These are phyloP conservation scores for Erysimum cheiri DNA, from an alignment of 441 rosid genomes.

Conservation along the genomic window DNA sequence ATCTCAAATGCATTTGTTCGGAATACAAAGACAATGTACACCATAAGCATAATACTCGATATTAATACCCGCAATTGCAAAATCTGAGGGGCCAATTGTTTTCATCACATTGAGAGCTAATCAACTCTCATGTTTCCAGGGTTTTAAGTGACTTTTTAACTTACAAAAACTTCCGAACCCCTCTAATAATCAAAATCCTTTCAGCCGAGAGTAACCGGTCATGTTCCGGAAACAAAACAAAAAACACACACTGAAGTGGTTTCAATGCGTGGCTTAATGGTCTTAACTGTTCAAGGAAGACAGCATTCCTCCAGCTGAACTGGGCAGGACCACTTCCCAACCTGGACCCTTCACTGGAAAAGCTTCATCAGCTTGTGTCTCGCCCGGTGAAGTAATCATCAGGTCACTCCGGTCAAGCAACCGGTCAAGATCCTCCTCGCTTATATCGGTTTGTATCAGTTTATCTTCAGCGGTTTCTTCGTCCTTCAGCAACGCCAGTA, in stretches of 20 bases:
- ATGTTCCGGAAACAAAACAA: slow-evolving; percentile 10
- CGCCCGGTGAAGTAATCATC: slow-evolving; percentile 40
- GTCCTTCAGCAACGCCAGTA: slow-evolving; percentile 70
- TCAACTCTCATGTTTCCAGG: slow-evolving; percentile 11
- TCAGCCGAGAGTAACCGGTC: slow-evolving; percentile 25
- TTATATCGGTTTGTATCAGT: slow-evolving; percentile 83
- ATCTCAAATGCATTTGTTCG: background rate
- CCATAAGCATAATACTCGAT: background rate
- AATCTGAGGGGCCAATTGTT: slow-evolving; percentile 20
- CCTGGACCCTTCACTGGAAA: slow-evolving; percentile 92
- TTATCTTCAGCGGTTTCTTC: slow-evolving; percentile 91
- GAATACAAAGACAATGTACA: background rate
- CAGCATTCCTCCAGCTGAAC: slow-evolving; percentile 77
- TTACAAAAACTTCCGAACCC: slow-evolving; percentile 29
- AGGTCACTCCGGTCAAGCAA: slow-evolving; percentile 84
- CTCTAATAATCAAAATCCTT: slow-evolving; percentile 23
- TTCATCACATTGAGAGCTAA: slow-evolving; percentile 15
- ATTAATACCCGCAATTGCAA: slow-evolving; percentile 6
- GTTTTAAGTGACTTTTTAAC: slow-evolving; percentile 15
- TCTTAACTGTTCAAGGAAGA: slow-evolving; percentile 75
- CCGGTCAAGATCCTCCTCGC: slow-evolving; percentile 77
- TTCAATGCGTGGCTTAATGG: background rate
- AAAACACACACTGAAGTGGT: slow-evolving; percentile 14
- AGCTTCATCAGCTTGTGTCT: slow-evolving; percentile 38
- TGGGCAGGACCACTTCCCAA: slow-evolving; percentile 92